Evolutionary conservation across 805 yeast species (phyloP), one percentile per base, ranked within the genome.

Genomic region (Komagataella pseudopastoris): DNA sequence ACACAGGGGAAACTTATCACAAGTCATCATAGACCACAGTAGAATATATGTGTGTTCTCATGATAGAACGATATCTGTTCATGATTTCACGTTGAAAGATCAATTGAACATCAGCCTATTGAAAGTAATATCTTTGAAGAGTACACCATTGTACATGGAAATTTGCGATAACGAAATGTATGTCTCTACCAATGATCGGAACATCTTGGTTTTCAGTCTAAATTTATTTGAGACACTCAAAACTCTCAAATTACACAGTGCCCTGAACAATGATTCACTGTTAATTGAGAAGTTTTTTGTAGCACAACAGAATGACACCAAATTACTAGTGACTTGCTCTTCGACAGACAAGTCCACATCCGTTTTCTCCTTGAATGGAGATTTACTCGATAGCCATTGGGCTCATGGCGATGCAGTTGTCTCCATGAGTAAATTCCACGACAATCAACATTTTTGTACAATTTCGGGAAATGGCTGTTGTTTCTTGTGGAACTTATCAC

Each of bases 1-100:
- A 5, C 87, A 80, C 56, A 77, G 74, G 51, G 85, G 80, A 0
- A 80, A 76, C 58, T 60, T 81, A 10, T 50, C 71, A 7, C 69
- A 70, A 30, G 57, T 78, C 1, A 52, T 61, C 2, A 66, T 63
- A 47, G 49, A 56, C 30, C 63, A 65, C 14, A 56, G 59, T 4
- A 59, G 63, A 51, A 58, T 82, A 3, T 71, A 70, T 51, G 80
- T 78, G 1, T 74, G 82, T 48, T 81, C 88, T 0, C 70, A 81
- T 1, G 88, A 83, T 61, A 64, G 88, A 54, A 76, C 83, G 0
- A 60, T 83, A 0, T 74, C 85, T 0, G 61, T 81, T 4, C 85
- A 81, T 61, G 67, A 63, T 48, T 58, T 74, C 23, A 44, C 20
- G 20, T 57, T 62, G 14, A 36, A 36, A 1, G 53, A 52, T 14